These are phyloP conservation scores for Alternaria arborescens DNA, from an alignment of 2,329 filamentous ascomycete species.

Conservation along the genomic window DNA sequence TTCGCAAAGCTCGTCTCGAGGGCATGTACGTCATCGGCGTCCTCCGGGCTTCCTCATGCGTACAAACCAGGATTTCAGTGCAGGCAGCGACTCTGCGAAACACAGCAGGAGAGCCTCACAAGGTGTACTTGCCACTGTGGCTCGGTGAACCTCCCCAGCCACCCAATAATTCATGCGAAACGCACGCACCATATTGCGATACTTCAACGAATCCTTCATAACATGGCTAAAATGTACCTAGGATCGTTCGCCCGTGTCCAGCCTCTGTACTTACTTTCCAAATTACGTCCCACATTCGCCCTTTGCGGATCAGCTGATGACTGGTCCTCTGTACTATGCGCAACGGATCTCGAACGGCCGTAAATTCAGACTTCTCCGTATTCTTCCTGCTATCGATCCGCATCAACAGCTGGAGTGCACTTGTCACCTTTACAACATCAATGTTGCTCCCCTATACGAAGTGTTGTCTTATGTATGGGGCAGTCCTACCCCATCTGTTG, in stretches of 20 bases:
- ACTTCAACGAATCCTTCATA: neutral
- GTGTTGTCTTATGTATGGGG: slow-evolving; percentile 7
- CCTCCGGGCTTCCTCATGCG: neutral
- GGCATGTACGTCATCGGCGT: neutral
- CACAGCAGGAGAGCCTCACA: neutral
- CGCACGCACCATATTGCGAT: neutral
- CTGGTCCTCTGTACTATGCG: rapidly evolving
- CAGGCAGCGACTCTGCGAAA: neutral
- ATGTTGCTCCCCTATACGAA: slow-evolving; percentile 8
- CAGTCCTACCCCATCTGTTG: no score
- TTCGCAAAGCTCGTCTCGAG: neutral
- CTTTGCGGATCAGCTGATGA: neutral
- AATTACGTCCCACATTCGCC: neutral
- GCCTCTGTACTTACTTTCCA: neutral
- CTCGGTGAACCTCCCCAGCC: neutral
- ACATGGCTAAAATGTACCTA: neutral
- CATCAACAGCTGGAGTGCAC: neutral
- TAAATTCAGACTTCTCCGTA: neutral
- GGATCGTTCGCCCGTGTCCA: neutral
- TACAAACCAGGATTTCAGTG: neutral
- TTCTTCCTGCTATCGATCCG: neutral
- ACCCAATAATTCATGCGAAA: neutral
- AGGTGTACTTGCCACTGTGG: neutral
- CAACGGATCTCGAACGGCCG: neutral
- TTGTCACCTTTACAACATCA: neutral